Base-by-base conservation (phyloP, 208 protist species). In the Herpetomonas tarakana region DNA sequence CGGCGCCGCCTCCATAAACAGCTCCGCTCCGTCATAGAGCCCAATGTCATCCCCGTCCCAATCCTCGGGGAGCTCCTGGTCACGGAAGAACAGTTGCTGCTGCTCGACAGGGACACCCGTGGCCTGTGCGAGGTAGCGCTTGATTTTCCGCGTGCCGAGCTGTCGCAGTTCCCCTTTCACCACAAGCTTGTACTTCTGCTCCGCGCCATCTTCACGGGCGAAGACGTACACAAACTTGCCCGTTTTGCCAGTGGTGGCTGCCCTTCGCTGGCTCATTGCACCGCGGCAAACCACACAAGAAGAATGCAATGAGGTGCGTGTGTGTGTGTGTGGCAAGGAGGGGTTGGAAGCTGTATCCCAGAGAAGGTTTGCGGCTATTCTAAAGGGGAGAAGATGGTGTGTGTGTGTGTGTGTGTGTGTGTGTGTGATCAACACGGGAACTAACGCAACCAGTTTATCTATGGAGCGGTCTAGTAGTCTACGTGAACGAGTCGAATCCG, bases 101-200 rank as follows among this genome's bases (percentile, higher is more conserved):
- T 87, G 65, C 22, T 52, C 22, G 1, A 55, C 25, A 9, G 58
- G 41, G 16, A 92, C 52, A 2, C 84, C 80, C 0, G 82, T 76
- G 0, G 83, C 65, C 24, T 78, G 74, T 51, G 87, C 71, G 16
- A 96, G 64, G 52, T 96, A 91, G 2, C 68, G 72, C 54, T 93
- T 93, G 12, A 93, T 74, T 14, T 83, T 81, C 12, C 56, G 31
- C 22, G 70, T 58, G 0, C 71, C 77, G 2, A 93, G 72, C 41
- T 65, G 29, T 18, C 58, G 49, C 28, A 93, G 45, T 21, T 83
- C 74, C n/a, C 84, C 83, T 27, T 91, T 75, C 58, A 96, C 58
- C 6, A 93, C 77, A 1, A 96, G 68, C 65, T 93, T 93, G 68
- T 91, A 93, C 58, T 78, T 88, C 53, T 74, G 79, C 22, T 74